A percentile compares a stretch with the other conserved stretches of the same genome.
Conservation (phyloP, 2,329 filamentous ascomycete genomes). For the Botrytis tulipae region DNA sequence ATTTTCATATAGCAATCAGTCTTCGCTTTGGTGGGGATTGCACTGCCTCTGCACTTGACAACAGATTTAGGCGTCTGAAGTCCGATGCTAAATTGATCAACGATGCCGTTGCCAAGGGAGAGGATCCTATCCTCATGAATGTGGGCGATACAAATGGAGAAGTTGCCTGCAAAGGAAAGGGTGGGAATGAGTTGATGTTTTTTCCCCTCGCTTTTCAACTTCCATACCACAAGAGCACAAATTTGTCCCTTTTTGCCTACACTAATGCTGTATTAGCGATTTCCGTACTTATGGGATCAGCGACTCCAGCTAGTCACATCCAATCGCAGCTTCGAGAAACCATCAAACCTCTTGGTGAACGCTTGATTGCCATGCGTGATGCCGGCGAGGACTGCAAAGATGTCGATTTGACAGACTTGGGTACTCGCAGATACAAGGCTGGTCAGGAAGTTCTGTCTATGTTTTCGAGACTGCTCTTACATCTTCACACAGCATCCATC, state of each 20-base stretch:
- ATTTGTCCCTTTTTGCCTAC: not conserved
- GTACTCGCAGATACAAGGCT: conserved; percentile 13
- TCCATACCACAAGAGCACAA: conserved; percentile 18
- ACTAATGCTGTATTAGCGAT: conserved; percentile 2
- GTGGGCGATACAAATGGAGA: conserved; percentile 28
- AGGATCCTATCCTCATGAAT: conserved; percentile 40
- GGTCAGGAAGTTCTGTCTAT: conserved; percentile 19
- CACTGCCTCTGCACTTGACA: conserved; percentile 41
- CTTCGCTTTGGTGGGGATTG: conserved; percentile 38
- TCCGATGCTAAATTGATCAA: conserved; percentile 41
- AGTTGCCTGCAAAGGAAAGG: conserved; percentile 12
- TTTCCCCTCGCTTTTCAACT: conserved; percentile 7
- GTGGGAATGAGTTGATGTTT: conserved; percentile 20
- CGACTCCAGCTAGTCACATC: conserved; percentile 1
- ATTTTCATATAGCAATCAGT: conserved; percentile 26
- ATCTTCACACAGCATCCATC: not conserved
- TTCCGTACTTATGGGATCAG: conserved; percentile 8
- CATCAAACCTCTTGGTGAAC: conserved; percentile 15
- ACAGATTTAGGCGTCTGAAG: conserved; percentile 44
- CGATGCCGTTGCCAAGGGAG: conserved; percentile 32
- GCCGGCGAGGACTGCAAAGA: conserved; percentile 13
- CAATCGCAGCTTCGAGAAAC: conserved; percentile 9
- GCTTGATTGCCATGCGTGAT: conserved; percentile 13
- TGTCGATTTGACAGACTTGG: conserved; percentile 13
- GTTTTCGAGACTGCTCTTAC: not conserved